Evolutionary conservation across 2,329 filamentous ascomycete species (phyloP), one percentile per base, ranked within the genome.

Genomic region (Escovopsis sp.): DNA sequence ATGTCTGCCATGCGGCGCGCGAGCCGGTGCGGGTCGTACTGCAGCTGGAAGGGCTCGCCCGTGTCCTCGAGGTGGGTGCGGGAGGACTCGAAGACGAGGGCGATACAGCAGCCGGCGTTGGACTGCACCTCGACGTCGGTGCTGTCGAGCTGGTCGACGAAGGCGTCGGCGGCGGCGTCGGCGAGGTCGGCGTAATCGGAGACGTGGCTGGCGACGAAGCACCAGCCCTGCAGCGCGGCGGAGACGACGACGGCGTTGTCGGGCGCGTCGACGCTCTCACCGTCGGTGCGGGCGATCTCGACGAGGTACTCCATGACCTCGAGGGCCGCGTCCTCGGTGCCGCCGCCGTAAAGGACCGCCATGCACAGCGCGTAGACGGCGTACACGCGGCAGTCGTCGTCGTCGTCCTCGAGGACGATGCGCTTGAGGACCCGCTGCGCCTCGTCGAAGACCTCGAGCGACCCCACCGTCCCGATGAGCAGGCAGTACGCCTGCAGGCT

Each of bases 71-170:
- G 66, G 44, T 70, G 61, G 11, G 63, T 60, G 32, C 70, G 66
- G 3, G 67, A 67, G 47, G 82, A 82, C 59, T 94, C 87, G 53
- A 85, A 89, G 10, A 94, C 68, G 9, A 93, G 67, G 1, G 86
- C 86, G 45, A 94, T 87, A 57, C 85, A 85, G 54, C 82, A 75
- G 4, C 82, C 85, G 0, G 85, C 82, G 4, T 81, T 77, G 38
- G 85, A 77, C 54, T 91, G 85, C 1, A 94, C 83, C 8, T 73
- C 67, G 1, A 77, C 66, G 45, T 86, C 79, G 30, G 70, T 70
- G 57, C 82, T 86, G 46, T 88, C 79, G 15, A 94, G 79, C 60
- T 94, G 87, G 39, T 94, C 86, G 36, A 85, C 78, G 51, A 94
- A 86, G 2, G 81, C 79, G 42, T 91, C 82, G 52, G 91, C 73